phyloP scores from a whole-genome alignment of 495 filamentous ascomycete genomes.

The Aspergillus olivimuriae region DNA sequence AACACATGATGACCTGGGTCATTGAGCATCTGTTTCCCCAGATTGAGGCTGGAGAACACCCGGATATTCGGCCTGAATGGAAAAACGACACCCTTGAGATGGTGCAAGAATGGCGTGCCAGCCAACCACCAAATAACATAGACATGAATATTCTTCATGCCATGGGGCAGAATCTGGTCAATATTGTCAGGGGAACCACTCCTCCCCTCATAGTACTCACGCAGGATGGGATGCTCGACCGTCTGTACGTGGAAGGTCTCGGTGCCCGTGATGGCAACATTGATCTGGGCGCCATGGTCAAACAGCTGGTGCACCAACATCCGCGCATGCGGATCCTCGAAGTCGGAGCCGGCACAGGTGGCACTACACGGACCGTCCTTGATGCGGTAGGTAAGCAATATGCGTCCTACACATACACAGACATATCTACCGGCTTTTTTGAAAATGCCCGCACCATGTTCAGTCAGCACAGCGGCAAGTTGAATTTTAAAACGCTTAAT shows the following conservation, averaged over 20 bases:
- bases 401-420: constrained; percentile 38
- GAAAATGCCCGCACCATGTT: constrained; percentile 21
- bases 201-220: background rate
- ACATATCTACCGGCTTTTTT: constrained; percentile 31
- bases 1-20: background rate
- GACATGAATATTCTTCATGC: background rate
- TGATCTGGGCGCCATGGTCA: constrained; percentile 9
- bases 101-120: background rate
- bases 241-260: constrained; percentile 3
- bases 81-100: background rate
- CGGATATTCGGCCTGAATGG: constrained; percentile 1
- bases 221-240: constrained; percentile 11
- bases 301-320: constrained; percentile 24
- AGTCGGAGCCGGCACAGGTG: constrained; percentile 28
- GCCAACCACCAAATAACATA: background rate
- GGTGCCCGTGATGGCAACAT: background rate
- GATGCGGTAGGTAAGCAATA: background rate
- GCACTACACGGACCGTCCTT: constrained; percentile 28
- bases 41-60: background rate
- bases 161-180: background rate
- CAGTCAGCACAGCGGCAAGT: constrained; percentile 19
- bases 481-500: constrained; percentile 44
- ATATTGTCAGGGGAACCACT: background rate
- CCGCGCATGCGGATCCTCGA: constrained; percentile 39
- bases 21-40: background rate